Evolutionary conservation across 129 eudicot species (phyloP).

Genomic region (Escallonia rubra): DNA sequence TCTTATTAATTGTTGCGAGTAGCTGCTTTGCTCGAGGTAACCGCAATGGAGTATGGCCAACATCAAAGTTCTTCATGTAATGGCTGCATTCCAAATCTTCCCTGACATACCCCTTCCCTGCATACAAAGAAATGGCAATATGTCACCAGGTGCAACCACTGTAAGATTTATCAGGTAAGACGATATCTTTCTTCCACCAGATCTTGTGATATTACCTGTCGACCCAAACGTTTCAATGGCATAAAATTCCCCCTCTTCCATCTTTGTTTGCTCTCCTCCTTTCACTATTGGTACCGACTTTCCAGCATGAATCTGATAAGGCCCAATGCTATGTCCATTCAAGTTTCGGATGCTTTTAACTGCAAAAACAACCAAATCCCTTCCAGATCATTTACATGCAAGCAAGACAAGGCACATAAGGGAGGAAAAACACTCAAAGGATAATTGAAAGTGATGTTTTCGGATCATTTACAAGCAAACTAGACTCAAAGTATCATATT

Average conservation of each 20-base stretch:
- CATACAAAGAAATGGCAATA: not conserved
- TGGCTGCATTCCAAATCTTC: slow-evolving; percentile 99
- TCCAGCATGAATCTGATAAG: slow-evolving; percentile 94
- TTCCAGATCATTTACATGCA: not conserved
- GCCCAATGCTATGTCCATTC: slow-evolving; percentile 97
- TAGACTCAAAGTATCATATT: no score
- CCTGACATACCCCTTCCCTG: slow-evolving; percentile 94
- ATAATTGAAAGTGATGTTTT: no score
- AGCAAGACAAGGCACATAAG: no score
- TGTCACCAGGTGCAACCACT: not conserved
- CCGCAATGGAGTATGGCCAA: slow-evolving; percentile 85
- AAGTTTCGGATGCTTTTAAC: slow-evolving; percentile 96
- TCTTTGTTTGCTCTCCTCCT: slow-evolving; percentile 99
- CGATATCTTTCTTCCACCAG: not conserved
- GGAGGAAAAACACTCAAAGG: no score
- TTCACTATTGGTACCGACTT: slow-evolving; percentile 99
- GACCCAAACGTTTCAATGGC: slow-evolving; percentile 99
- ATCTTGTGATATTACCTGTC: slow-evolving; percentile 49
- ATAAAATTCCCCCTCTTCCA: slow-evolving; percentile 99
- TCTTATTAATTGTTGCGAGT: slow-evolving; percentile 86
- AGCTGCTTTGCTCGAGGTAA: slow-evolving; percentile 96
- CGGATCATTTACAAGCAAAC: no score
- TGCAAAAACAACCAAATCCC: slow-evolving; percentile 32
- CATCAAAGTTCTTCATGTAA: slow-evolving; percentile 96
- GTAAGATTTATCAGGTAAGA: not conserved